Conservation (phyloP, 1,284 basidiomycete genomes). For the Malassezia caprae region DNA sequence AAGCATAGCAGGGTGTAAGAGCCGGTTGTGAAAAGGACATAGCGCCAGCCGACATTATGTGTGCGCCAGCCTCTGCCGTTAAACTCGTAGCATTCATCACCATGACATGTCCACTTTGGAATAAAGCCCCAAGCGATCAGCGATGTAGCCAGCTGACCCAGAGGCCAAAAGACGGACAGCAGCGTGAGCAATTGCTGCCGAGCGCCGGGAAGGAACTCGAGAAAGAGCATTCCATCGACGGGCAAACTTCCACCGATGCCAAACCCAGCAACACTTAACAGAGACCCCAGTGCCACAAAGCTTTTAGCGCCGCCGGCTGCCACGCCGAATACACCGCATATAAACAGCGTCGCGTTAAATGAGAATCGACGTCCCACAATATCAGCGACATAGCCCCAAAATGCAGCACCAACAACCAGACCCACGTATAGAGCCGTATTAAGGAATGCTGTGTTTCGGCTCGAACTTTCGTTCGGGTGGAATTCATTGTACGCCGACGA, state of each 20-base stretch:
- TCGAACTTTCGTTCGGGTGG: neutral
- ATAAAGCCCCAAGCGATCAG: slow-evolving; percentile 46
- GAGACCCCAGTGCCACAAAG: slow-evolving; percentile 39
- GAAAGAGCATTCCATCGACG: slow-evolving; percentile 47
- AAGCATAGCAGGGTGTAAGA: slow-evolving; percentile 40
- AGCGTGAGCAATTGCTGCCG: slow-evolving; percentile 42
- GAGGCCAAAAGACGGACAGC: slow-evolving; percentile 45
- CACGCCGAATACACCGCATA: slow-evolving; percentile 45
- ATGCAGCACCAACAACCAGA: slow-evolving; percentile 41
- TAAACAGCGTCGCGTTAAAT: slow-evolving; percentile 44
- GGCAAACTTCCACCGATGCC: slow-evolving; percentile 46
- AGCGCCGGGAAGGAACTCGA: slow-evolving; percentile 42
- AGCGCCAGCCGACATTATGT: slow-evolving; percentile 43
- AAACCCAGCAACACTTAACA: slow-evolving; percentile 39
- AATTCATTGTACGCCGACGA: slow-evolving; percentile 41
- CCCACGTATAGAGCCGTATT: slow-evolving; percentile 40
- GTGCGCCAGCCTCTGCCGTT: slow-evolving; percentile 24
- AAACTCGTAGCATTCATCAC: slow-evolving; percentile 1
- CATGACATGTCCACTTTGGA: slow-evolving; percentile 37
- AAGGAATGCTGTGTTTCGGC: slow-evolving; percentile 27
- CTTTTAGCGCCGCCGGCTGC: slow-evolving; percentile 36
- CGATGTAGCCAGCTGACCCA: slow-evolving; percentile 42
- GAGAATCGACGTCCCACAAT: slow-evolving; percentile 42
- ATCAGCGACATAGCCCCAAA: slow-evolving; percentile 44
- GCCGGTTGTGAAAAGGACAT: slow-evolving; percentile 42